phyloP scores from a whole-genome alignment of 2,329 filamentous ascomycete genomes.

The Chaetomiaceae sp. region DNA sequence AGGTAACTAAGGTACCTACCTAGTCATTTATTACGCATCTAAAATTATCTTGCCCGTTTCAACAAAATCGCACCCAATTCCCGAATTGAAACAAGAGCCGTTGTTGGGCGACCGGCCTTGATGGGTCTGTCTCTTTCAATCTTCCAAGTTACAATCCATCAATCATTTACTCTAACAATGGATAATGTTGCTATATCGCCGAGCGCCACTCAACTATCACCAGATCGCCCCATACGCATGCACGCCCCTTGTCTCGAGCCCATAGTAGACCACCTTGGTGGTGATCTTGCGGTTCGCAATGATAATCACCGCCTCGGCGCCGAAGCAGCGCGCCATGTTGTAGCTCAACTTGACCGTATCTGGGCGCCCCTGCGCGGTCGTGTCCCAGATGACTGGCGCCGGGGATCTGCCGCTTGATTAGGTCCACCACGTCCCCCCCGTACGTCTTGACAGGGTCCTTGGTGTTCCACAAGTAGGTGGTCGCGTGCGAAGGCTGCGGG shows the following conservation, averaged over 20 bases:
- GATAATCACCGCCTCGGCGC: slow-evolving; percentile 33
- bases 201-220: slow-evolving; percentile 12
- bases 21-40: too few species aligned
- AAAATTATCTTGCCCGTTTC: too few species aligned
- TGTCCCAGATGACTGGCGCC: slow-evolving; percentile 32
- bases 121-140: too few species aligned
- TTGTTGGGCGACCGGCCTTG: too few species aligned
- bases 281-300: slow-evolving; percentile 35
- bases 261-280: slow-evolving; percentile 32
- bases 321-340: slow-evolving; percentile 22
- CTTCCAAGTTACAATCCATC: too few species aligned
- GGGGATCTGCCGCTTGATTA: slow-evolving; percentile 27
- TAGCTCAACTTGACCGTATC: slow-evolving; percentile 29
- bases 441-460: slow-evolving; percentile 29
- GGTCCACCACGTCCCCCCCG: slow-evolving; percentile 26
- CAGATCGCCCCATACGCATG: slow-evolving; percentile 36
- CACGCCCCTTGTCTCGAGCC: slow-evolving; percentile 32
- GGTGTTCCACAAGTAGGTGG: slow-evolving; percentile 44
- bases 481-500: slow-evolving; percentile 51
- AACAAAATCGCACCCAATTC: too few species aligned
- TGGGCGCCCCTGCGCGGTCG: slow-evolving; percentile 29
- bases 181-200: too few species aligned
- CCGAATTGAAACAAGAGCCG: too few species aligned
- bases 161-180: too few species aligned
- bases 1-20: too few species aligned